Base-by-base conservation (phyloP, 768 basidiomycete species). In the Punctularia strigosozonata region DNA sequence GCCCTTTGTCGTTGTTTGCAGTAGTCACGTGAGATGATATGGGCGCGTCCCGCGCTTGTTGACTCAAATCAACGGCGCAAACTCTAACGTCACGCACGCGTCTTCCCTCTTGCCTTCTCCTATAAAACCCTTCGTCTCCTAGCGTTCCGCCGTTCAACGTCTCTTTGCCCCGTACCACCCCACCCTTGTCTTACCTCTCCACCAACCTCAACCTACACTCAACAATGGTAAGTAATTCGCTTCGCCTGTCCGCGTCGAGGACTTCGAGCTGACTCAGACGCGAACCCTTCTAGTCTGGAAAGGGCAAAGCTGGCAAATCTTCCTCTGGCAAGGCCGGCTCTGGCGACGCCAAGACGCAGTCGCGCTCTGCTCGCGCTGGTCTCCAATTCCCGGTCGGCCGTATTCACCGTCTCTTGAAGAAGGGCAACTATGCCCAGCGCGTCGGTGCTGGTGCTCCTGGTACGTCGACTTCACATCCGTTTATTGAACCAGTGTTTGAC, bases 301-400 rank as follows among this genome's bases (percentile, higher is more conserved):
- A 68, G 45, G 51, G 56, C 24, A 48, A 62, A n/a, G n/a, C n/a
- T 38, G 77, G 77, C 40, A 84, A 84, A 61, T 75, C 79, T 34
- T 67, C 75, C 48, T 72, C 78, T 39, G 81, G 83, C 50, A 82
- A 78, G 63, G 68, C 69, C 34, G 47, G 60, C 23, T 69, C 69
- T 30, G 61, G 53, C 28, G 65, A 65, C 5, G 53, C 52, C 33
- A 82, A 75, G 57, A 64, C 72, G 8, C 72, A 73, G 44, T 81
- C 80, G 1, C 82, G 82, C 46, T 83, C 81, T 10, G 70, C 78
- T 28, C 77, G 73, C 53, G 81, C 82, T 31, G 82, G 82, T 41
- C 77, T 85, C 38, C 82, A 85, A 59, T 84, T 84, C 64, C 90
- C 89, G 32, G 89, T 94, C 52, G 87, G 89, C 66, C 85, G 90